Percentiles rank a stretch among this genome's conserved stretches.
Evolutionary conservation across 805 yeast genomes (phyloP).

Genomic region (Huiozyma naganishii): DNA sequence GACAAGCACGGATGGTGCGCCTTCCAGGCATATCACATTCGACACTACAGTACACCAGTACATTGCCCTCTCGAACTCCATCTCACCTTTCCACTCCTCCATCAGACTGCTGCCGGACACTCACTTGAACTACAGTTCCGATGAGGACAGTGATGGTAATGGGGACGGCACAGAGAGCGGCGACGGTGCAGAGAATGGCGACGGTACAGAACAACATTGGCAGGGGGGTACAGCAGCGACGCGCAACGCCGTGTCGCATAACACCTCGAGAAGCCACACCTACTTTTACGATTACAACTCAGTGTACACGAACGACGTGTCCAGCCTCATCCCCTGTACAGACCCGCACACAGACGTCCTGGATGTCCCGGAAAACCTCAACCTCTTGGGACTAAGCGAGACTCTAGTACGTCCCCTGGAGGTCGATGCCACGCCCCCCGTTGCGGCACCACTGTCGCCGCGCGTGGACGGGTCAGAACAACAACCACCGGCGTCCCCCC

Average conservation of each 20-base stretch:
- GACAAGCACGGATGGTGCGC: no score
- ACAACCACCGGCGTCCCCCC: neutral
- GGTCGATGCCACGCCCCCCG: neutral
- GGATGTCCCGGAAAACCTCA: conserved; percentile 25
- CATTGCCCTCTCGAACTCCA: conserved; percentile 1
- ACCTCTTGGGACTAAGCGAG: conserved; percentile 6
- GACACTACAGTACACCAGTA: conserved; percentile 6
- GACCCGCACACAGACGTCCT: conserved; percentile 17
- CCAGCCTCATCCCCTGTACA: conserved; percentile 16
- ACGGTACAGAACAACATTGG: conserved; percentile 9
- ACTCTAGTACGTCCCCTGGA: neutral
- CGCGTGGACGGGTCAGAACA: neutral
- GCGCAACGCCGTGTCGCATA: conserved; percentile 51
- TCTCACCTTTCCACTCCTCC: neutral
- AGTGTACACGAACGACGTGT: conserved; percentile 47
- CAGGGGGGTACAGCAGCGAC: neutral
- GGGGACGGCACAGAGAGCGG: conserved; percentile 3
- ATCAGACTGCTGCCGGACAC: conserved; percentile 4
- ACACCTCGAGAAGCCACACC: conserved; percentile 61
- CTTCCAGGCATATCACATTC: conserved; percentile 7
- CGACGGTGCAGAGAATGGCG: conserved; percentile 23
- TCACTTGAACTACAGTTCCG: conserved; percentile 13
- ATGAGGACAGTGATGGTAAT: conserved; percentile 2
- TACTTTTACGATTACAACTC: conserved; percentile 71
- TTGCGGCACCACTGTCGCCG: neutral